Evolutionary conservation across 371 early-diverging fungal species (phyloP), one percentile per base, ranked within the genome.

Genomic region (Mortierella sp.): DNA sequence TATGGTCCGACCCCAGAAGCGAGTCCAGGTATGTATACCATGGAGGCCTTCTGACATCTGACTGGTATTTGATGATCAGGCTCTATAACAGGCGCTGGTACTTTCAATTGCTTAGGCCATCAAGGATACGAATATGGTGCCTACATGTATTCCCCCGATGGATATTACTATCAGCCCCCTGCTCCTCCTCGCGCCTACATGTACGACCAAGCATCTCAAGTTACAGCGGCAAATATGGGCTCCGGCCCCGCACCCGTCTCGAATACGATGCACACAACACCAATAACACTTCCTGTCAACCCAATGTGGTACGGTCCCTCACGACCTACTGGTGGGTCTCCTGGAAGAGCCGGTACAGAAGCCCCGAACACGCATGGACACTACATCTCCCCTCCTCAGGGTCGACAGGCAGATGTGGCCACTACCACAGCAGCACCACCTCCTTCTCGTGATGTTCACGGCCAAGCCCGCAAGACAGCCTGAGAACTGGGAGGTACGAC

Each of bases 131-230:
- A 65, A 4, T 65, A 64, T 27, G 21, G 18, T 0, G 46, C 30
- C 10, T 56, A 61, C 24, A 51, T 61, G 3, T 61, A 60, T 3
- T 28, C 61, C 28, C 53, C 52, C 2, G 63, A 62, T 24, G 63
- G 69, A 14, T 9, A 58, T 10, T 58, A 54, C 34, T 61, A 61
- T 41, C 63, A 58, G 23, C 58, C 28, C 16, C 34, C 64, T 6
- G 43, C 47, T 12, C 54, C 63, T 0, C 43, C 58, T n/a, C 64
- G 50, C 10, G 38, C 55, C 7, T 63, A 63, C 43, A 27, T 58
- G 49, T 70, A 58, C 28, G 70, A 63, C 2, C 70, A 62, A 26
- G 45, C 28, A n/a, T 1, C 34, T 24, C 8, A 47, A 21, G 43
- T 27, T 24, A 34, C 47, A 8, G 31, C 27, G 31, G 58, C 34